Percentiles rank a stretch among this genome's conserved stretches.
Conservation (phyloP, 345 rosid species). For the Salix udensis region DNA sequence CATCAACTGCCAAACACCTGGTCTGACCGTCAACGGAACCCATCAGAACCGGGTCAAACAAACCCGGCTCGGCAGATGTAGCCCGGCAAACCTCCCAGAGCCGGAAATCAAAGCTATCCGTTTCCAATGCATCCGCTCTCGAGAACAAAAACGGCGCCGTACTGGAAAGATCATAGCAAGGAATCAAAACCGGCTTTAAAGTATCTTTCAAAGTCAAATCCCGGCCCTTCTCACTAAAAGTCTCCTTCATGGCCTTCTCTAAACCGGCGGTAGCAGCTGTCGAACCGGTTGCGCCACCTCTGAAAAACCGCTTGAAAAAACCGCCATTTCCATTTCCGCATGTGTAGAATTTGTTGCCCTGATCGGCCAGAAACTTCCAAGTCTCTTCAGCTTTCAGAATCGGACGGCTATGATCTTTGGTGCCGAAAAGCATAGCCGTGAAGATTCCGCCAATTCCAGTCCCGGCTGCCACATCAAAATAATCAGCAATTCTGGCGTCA, state of each 20-base stretch:
- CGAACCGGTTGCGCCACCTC: slow-evolving; percentile 39
- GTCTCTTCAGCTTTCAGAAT: slow-evolving; percentile 80
- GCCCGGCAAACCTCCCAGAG: slow-evolving; percentile 93
- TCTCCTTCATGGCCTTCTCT: slow-evolving; percentile 67
- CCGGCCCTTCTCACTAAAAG: slow-evolving; percentile 45
- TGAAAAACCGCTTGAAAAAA: slow-evolving; percentile 50
- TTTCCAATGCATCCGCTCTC: slow-evolving; percentile 93
- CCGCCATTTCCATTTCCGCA: slow-evolving; percentile 15
- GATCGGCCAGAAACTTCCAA: slow-evolving; percentile 77
- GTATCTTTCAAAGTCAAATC: slow-evolving; percentile 75
- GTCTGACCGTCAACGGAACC: slow-evolving; percentile 72
- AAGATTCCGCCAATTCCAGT: slow-evolving; percentile 87
- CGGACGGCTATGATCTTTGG: slow-evolving; percentile 67
- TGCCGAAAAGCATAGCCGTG: slow-evolving; percentile 85
- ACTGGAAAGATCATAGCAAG: slow-evolving; percentile 85
- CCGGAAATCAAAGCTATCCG: slow-evolving; percentile 75
- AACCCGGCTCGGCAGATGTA: slow-evolving; percentile 85
- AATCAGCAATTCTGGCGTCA: slow-evolving; percentile 82
- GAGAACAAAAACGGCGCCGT: slow-evolving; percentile 91
- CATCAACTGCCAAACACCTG: slow-evolving; percentile 77
- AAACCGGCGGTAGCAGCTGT: slow-evolving; percentile 41
- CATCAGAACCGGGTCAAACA: slow-evolving; percentile 65
- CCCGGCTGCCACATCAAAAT: slow-evolving; percentile 90
- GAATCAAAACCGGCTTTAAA: slow-evolving; percentile 78
- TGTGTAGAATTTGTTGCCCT: slow-evolving; percentile 55